phyloP scores from a whole-genome alignment of 78 protist species.

The Guillardia theta region DNA sequence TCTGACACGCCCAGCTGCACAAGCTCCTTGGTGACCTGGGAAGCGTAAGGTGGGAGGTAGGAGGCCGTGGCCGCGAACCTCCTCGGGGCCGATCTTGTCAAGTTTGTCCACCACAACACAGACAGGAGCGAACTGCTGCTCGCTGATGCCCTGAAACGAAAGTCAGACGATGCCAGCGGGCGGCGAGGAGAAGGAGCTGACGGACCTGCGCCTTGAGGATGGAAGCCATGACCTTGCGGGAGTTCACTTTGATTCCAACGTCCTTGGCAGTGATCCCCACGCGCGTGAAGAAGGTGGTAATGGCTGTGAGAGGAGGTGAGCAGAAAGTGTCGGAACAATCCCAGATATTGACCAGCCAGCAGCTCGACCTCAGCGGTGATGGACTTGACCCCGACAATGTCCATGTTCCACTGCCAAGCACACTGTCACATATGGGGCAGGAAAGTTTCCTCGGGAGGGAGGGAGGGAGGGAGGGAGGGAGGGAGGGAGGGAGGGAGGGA shows the following conservation, averaged over 20 bases:
- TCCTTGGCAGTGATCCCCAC: constrained; percentile 62
- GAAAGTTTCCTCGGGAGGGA: no score
- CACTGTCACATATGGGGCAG: no score
- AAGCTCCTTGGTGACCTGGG: background rate
- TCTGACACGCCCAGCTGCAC: background rate
- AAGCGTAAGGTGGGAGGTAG: background rate
- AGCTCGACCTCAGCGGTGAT: background rate
- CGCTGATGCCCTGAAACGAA: background rate
- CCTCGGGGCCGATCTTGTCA: constrained; percentile 55
- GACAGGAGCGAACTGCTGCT: constrained; percentile 57
- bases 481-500: background rate
- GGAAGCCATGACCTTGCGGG: constrained; percentile 49
- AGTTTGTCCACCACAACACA: constrained; percentile 76
- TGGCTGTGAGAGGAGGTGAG: constrained; percentile 64
- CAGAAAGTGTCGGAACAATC: no score
- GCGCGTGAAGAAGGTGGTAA: constrained; percentile 48
- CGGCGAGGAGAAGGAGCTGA: background rate
- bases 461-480: background rate
- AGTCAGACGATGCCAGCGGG: background rate
- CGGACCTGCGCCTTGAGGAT: constrained; percentile 13
- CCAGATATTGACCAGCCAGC: no score
- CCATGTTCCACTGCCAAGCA: constrained; percentile 84
- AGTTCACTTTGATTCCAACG: constrained; percentile 59
- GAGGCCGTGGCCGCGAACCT: background rate
- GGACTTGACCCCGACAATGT: constrained; percentile 66